These are phyloP conservation scores for Testicularia cyperi DNA, from an alignment of 1,284 basidiomycete species.

Conservation along the genomic window DNA sequence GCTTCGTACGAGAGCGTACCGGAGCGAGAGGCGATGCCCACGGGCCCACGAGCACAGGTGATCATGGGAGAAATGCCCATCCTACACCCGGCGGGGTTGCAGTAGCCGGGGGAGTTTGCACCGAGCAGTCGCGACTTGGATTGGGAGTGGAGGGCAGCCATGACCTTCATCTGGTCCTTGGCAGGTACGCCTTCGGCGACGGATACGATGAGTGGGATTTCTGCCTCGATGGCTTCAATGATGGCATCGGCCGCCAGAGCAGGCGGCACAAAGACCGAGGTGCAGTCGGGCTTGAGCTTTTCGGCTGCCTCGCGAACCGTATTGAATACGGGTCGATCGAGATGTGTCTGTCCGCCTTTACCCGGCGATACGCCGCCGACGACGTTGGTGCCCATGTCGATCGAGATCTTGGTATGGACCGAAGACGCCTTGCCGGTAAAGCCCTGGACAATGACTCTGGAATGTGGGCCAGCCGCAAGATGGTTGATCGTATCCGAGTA, in stretches of 20 bases:
- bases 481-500: conserved; percentile 35
- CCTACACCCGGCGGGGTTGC: conserved; percentile 42
- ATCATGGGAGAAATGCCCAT: conserved; percentile 43
- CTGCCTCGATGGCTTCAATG: conserved; percentile 44
- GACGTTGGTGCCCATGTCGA: conserved; percentile 45
- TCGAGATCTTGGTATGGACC: conserved; percentile 36
- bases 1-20: conserved; percentile 56
- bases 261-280: conserved; percentile 48
- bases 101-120: conserved; percentile 44
- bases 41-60: conserved; percentile 20
- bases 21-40: conserved; percentile 42
- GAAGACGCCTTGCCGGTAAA: conserved; percentile 48
- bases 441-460: conserved; percentile 46
- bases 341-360: conserved; percentile 35
- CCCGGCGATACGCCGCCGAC: conserved; percentile 41
- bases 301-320: conserved; percentile 24
- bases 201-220: conserved; percentile 43
- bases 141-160: conserved; percentile 43
- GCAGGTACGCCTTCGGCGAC: conserved; percentile 48
- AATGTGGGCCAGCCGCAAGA: conserved; percentile 31
- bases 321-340: conserved; percentile 37
- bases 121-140: conserved; percentile 36
- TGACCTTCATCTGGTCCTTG: conserved; percentile 43
- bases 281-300: conserved; percentile 26
- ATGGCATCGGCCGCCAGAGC: conserved; percentile 42